phyloP scores from a whole-genome alignment of 2,329 filamentous ascomycete species.

The Camillea tinctor region DNA sequence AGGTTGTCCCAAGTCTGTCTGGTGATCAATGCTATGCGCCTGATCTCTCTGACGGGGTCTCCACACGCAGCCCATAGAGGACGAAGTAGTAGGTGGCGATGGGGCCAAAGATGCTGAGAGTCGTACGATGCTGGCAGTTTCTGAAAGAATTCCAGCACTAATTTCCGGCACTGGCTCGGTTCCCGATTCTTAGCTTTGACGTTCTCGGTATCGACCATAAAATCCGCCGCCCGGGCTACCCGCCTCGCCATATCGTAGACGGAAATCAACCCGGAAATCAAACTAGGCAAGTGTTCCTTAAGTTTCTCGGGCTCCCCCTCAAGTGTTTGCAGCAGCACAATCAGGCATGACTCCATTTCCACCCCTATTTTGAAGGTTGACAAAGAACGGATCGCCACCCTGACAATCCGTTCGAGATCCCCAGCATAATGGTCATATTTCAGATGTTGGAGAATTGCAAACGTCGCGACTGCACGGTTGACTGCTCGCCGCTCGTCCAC shows the following conservation, averaged over 20 bases:
- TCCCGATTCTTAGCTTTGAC: conserved; percentile 15
- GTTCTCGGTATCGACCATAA: not conserved
- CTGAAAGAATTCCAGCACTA: conserved; percentile 47
- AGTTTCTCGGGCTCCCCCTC: conserved; percentile 45
- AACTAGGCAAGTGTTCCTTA: conserved; percentile 47
- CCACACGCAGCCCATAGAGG: conserved; percentile 52
- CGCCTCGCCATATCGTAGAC: conserved; percentile 36
- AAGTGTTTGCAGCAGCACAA: conserved; percentile 49
- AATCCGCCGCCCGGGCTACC: conserved; percentile 12
- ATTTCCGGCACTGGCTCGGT: conserved; percentile 42
- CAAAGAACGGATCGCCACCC: conserved; percentile 48
- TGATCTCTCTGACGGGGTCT: conserved; percentile 51
- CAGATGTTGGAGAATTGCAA: conserved; percentile 51
- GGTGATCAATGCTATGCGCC: conserved; percentile 48
- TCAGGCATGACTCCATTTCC: conserved; percentile 48
- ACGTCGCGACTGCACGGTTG: conserved; percentile 47
- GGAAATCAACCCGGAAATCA: conserved; percentile 44
- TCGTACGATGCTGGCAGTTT: conserved; percentile 50
- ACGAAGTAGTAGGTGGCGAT: conserved; percentile 44
- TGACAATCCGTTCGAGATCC: conserved; percentile 47
- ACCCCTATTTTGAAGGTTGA: conserved; percentile 40
- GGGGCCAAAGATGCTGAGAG: conserved; percentile 43
- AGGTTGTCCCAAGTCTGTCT: conserved; percentile 48
- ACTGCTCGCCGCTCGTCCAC: conserved; percentile 28
- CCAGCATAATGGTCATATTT: conserved; percentile 51